Evolutionary conservation across 345 rosid genomes (phyloP).

Genomic region (Eucalyptus erythrocorys): DNA sequence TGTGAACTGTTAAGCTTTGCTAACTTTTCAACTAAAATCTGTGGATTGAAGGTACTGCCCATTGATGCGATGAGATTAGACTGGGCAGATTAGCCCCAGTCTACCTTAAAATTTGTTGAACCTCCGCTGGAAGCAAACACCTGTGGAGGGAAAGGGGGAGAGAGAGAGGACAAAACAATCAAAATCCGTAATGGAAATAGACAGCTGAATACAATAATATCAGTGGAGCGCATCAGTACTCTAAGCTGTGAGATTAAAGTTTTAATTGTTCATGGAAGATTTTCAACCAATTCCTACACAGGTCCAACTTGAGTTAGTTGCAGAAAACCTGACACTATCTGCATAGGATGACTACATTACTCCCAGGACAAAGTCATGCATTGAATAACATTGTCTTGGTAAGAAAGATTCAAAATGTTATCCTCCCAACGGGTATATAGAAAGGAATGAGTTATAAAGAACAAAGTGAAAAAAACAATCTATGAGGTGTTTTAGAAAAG

Average conservation of each 20-base stretch:
- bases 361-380: neutral
- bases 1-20: conserved; percentile 86
- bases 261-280: neutral
- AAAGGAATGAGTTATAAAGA: neutral
- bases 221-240: neutral
- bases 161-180: neutral
- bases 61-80: conserved; percentile 17
- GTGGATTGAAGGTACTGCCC: conserved; percentile 88
- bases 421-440: neutral
- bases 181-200: neutral
- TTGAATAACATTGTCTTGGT: neutral
- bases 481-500: neutral
- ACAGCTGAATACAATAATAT: neutral
- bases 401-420: neutral
- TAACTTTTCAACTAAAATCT: conserved; percentile 86
- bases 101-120: neutral
- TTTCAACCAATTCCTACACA: neutral
- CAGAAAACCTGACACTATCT: neutral
- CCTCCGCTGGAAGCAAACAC: neutral
- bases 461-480: neutral
- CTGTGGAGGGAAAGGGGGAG: neutral
- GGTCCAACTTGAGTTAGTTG: neutral
- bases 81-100: neutral
- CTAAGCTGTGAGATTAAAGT: neutral
- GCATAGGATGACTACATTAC: neutral